phyloP scores from a whole-genome alignment of 805 yeast species.

The Ogataea populi-albae region DNA sequence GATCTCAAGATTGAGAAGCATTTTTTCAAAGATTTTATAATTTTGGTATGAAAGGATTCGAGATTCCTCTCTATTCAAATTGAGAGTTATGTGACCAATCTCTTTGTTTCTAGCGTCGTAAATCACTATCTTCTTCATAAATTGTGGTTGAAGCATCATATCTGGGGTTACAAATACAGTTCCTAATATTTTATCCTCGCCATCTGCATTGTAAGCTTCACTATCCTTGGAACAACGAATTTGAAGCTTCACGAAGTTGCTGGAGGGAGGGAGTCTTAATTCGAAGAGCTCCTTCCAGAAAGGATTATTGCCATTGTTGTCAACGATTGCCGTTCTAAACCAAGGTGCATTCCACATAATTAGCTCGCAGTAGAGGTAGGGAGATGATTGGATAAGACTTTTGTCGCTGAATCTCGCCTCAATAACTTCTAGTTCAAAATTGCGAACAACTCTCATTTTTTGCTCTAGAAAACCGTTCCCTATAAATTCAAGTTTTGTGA shows the following conservation, averaged over 20 bases:
- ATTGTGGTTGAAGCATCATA: slow-evolving; percentile 35
- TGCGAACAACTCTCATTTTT: slow-evolving; percentile 52
- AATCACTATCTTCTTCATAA: slow-evolving; percentile 21
- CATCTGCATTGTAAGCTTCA: slow-evolving; percentile 15
- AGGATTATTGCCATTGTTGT: slow-evolving; percentile 45
- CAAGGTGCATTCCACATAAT: slow-evolving; percentile 70
- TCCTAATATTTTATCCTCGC: slow-evolving; percentile 46
- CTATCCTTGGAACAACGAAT: slow-evolving; percentile 32
- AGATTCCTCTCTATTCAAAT: slow-evolving; percentile 48
- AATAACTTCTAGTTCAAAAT: slow-evolving; percentile 53
- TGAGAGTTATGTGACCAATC: slow-evolving; percentile 57
- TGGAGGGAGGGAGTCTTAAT: slow-evolving; percentile 56
- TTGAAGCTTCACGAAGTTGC: slow-evolving; percentile 49
- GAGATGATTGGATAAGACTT: slow-evolving; percentile 1
- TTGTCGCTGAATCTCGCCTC: slow-evolving; percentile 54
- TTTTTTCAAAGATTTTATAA: slow-evolving; percentile 61
- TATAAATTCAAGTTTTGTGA: slow-evolving; percentile 54
- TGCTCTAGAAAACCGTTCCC: slow-evolving; percentile 27
- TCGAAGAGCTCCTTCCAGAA: slow-evolving; percentile 82
- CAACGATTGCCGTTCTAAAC: slow-evolving; percentile 72
- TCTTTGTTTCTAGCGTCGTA: slow-evolving; percentile 32
- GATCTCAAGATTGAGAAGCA: slow-evolving; percentile 53
- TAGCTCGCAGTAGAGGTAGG: slow-evolving; percentile 61
- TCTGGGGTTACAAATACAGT: slow-evolving; percentile 54
- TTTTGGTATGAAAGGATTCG: slow-evolving; percentile 58